Base-by-base conservation (phyloP, 164 flowering plant species). In the grape (Vitis vinifera) region DNA sequence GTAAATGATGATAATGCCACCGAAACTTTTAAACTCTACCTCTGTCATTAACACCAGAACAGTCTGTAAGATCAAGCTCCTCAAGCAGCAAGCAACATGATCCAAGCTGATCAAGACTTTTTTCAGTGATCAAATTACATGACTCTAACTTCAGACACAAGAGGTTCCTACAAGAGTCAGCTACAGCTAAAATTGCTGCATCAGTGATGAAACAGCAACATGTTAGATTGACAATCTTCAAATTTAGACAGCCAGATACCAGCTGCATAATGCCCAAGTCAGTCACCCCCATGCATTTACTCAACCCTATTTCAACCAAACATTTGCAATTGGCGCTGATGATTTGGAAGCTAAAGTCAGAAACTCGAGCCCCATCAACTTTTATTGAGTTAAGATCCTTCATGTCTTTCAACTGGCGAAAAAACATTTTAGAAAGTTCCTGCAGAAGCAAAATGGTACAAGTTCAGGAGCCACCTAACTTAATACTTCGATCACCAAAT, bases 61-160 rank as follows among this genome's bases (percentile, higher is more conserved):
- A 89, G 70, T 91, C 97, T 0, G 93, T 91, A 51, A 91, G 88
- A 84, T 89, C 96, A 59, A 91, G 81, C 78, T 91, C 91, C 73
- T 80, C 71, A 1, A 89, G 86, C 19, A 64, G 68, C 17, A 72
- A 57, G 70, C 87, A 84, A 56, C 29, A 60, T 12, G 80, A 79
- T 56, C 91, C 92, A 67, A 91, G 78, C 63, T 51, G 62, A 52
- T 65, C 66, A 19, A 88, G 82, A 69, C 90, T 81, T 58, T 73
- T 84, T 66, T 83, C 85, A 7, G 90, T 81, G 64, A 89, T 72
- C 59, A 76, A 65, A 64, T 71, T 59, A 72, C 91, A 87, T 63
- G 93, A 88, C 74, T 91, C 97, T 75, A 91, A 61, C 81, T 86
- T 87, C 7, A 91, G 83, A 71, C 83, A 82, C 4, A 57, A 14